Evolutionary conservation across 345 rosid species (phyloP).

Genomic region (Corchorus olitorius): DNA sequence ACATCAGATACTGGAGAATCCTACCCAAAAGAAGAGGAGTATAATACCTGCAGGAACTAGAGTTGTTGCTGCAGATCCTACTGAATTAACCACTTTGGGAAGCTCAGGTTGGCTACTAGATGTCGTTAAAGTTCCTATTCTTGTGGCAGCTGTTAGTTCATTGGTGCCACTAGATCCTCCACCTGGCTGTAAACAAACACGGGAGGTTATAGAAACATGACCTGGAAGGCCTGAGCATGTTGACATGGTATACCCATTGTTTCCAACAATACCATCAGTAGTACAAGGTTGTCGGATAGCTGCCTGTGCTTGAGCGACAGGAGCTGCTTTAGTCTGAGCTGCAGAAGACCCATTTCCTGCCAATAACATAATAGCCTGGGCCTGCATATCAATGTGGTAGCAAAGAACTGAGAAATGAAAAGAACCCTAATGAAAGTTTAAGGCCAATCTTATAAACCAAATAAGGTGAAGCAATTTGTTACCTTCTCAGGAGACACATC

Average conservation of each 20-base stretch:
- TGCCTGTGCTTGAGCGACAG: constrained; percentile 38
- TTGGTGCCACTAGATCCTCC: constrained; percentile 42
- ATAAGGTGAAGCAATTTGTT: constrained; percentile 16
- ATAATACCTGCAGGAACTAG: constrained; percentile 55
- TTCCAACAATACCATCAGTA: constrained; percentile 26
- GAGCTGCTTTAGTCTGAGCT: constrained; percentile 42
- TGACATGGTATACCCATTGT: constrained; percentile 22
- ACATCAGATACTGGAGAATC: neutral
- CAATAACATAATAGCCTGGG: constrained; percentile 75
- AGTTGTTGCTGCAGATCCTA: constrained; percentile 31
- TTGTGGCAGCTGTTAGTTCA: constrained; percentile 32
- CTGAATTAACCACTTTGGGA: constrained; percentile 28
- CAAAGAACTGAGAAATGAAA: constrained; percentile 27
- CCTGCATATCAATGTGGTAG: constrained; percentile 41
- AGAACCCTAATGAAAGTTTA: constrained; percentile 11
- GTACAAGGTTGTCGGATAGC: constrained; percentile 37
- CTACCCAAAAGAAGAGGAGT: neutral
- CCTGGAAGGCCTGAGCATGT: constrained; percentile 34
- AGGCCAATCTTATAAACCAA: neutral
- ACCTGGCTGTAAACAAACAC: constrained; percentile 33
- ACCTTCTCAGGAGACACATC: constrained; percentile 75
- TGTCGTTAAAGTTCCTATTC: constrained; percentile 36
- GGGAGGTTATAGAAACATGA: constrained; percentile 51
- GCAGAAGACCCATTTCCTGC: constrained; percentile 63
- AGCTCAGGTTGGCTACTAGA: constrained; percentile 30